Base-by-base conservation (phyloP, 202 grass and related monocot species). In the Cymbopogon flexuosus region DNA sequence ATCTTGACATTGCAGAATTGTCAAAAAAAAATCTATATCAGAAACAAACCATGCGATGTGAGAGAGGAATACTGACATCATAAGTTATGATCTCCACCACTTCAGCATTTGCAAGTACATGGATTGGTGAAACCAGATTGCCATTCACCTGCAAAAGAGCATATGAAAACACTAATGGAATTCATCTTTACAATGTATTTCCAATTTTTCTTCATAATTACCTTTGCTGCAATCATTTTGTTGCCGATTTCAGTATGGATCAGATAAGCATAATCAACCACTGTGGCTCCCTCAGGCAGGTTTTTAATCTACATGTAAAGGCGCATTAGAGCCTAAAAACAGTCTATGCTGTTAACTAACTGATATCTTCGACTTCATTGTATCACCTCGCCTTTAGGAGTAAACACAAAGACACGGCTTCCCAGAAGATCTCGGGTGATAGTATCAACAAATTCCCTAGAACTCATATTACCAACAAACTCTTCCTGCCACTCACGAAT, bases 401-500 rank as follows among this genome's bases (percentile, higher is more conserved):
- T 99, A 71, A 99, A 99, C 60, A 99, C 88, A 90, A 95, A 99
- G 58, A 99, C 90, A 65, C 87, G 92, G 87, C 92, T 95, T 78
- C 96, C 96, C 36, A 99, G 60, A 89, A 99, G 88, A 85, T 99
- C 96, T 75, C 92, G 77, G 41, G 88, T 99, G 51, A 99, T 85
- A 59, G 92, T 93, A 84, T 95, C 96, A 29, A 99, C 96, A 85
- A 99, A 99, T 79, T 99, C 96, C 67, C 90, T 87, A 35, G 96
- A 99, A 84, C 87, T 99, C 96, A 99, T 95, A 78, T 95, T 99
- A 82, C 96, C 96, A 77, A 99, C 92, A 90, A 99, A 99, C 77
- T 99, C 96, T 84, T 99, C 88, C 86, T 99, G 96, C 96, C 96
- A 99, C 86, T 99, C 96, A 65, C 92, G 89, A 68, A 99, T 99